A percentile compares a stretch with the other conserved stretches of the same genome.
Conservation (phyloP, 768 basidiomycete genomes). For the Myochromella boudieri region DNA sequence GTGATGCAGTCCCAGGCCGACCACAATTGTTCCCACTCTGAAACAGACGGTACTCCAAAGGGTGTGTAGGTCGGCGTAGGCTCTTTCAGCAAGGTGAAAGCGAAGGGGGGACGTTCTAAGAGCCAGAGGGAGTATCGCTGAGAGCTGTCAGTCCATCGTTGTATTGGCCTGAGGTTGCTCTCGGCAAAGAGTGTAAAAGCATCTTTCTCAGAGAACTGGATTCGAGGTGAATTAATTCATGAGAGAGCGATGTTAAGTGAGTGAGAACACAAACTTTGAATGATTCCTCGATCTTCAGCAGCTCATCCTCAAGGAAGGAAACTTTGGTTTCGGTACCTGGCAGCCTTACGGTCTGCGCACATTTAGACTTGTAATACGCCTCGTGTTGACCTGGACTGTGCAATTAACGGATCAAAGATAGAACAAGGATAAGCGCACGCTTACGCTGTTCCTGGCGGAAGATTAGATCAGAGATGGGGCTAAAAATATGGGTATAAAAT, state of each 20-base stretch:
- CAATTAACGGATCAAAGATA: not conserved
- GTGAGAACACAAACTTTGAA: slow-evolving; percentile 61
- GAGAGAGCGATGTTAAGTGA: not conserved
- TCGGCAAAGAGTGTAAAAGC: slow-evolving; percentile 67
- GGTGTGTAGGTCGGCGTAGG: slow-evolving; percentile 39
- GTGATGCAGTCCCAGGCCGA: slow-evolving; percentile 86
- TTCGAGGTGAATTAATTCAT: not conserved
- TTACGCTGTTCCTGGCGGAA: slow-evolving; percentile 18
- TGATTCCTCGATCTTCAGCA: slow-evolving; percentile 84
- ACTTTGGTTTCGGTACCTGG: slow-evolving; percentile 44
- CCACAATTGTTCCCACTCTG: slow-evolving; percentile 88
- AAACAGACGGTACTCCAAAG: slow-evolving; percentile 68
- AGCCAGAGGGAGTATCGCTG: slow-evolving; percentile 85
- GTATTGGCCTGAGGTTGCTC: slow-evolving; percentile 78
- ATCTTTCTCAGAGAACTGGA: slow-evolving; percentile 78
- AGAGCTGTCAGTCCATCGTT: slow-evolving; percentile 79
- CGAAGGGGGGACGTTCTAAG: slow-evolving; percentile 82
- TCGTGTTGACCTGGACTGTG: slow-evolving; percentile 67
- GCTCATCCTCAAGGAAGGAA: slow-evolving; percentile 67
- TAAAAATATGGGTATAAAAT: slow-evolving; percentile 1
- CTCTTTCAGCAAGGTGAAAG: slow-evolving; percentile 61
- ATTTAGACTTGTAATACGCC: slow-evolving; percentile 75
- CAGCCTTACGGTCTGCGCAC: slow-evolving; percentile 54
- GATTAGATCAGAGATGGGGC: not conserved
- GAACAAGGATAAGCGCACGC: no score